Evolutionary conservation across 305 asterid species (phyloP).

Genomic region (Fraxinus floribunda): DNA sequence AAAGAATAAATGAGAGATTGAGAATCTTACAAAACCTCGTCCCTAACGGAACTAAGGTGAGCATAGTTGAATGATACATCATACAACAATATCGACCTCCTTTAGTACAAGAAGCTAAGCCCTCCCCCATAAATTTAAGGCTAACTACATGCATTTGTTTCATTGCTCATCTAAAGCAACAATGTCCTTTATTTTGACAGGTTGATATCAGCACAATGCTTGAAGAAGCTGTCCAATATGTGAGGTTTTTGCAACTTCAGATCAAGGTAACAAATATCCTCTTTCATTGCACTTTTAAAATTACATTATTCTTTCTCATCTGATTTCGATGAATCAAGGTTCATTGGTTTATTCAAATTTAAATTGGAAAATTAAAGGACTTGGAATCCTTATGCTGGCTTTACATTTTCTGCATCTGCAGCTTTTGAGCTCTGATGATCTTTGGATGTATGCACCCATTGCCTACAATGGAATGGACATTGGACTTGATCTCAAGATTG

Average conservation of each 20-base stretch:
- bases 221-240: slow-evolving; percentile 15
- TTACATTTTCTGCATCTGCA: slow-evolving; percentile 11
- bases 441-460: slow-evolving; percentile 45
- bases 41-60: slow-evolving; percentile 26
- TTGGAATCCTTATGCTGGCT: not conserved
- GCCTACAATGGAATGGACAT: slow-evolving; percentile 46
- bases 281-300: not conserved
- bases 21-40: slow-evolving; percentile 18
- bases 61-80: not conserved
- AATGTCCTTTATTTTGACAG: not conserved
- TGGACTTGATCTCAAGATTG: slow-evolving; percentile 18
- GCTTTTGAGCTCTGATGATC: slow-evolving; percentile 43
- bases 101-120: not conserved
- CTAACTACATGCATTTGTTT: not conserved
- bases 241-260: slow-evolving; percentile 15
- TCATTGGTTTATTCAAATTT: not conserved
- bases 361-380: not conserved
- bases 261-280: slow-evolving; percentile 6
- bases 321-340: not conserved
- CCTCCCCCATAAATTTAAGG: not conserved
- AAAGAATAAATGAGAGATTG: slow-evolving; percentile 21
- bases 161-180: not conserved
- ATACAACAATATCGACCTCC: not conserved
- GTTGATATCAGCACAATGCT: slow-evolving; percentile 27
- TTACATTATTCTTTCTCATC: not conserved